A percentile compares a stretch with the other conserved stretches of the same genome.
Evolutionary conservation across 805 yeast genomes (phyloP).

Genomic region (Saturnispora zaruensis): DNA sequence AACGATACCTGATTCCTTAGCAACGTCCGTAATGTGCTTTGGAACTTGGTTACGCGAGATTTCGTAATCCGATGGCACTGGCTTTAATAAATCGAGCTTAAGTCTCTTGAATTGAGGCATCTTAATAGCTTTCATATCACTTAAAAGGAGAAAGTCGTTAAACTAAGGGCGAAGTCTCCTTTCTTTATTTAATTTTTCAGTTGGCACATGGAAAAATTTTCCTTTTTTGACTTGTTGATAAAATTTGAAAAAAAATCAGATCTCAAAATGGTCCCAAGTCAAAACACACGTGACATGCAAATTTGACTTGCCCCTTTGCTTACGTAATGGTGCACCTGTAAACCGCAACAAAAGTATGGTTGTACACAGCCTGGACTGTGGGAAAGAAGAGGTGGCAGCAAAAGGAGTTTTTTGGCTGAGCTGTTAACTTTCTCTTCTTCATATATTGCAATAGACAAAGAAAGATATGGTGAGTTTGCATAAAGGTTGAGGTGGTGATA

Average conservation of each 20-base stretch:
- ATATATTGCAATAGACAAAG: too few relatives aligned
- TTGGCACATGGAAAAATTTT: background rate
- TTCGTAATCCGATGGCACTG: slow-evolving; percentile 88
- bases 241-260: background rate
- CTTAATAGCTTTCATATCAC: slow-evolving; percentile 7
- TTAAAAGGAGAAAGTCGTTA: background rate
- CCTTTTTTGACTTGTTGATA: slow-evolving; percentile 1
- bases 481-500: too few relatives aligned
- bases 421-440: too few relatives aligned
- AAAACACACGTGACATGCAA: background rate
- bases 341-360: too few relatives aligned
- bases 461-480: too few relatives aligned
- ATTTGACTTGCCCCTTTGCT: background rate
- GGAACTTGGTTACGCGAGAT: slow-evolving; percentile 87
- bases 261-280: background rate
- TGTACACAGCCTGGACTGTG: too few relatives aligned
- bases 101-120: slow-evolving; percentile 32
- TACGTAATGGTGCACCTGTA: too few relatives aligned
- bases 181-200: background rate
- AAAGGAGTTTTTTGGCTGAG: too few relatives aligned
- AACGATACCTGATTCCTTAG: slow-evolving; percentile 72
- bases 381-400: too few relatives aligned
- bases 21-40: slow-evolving; percentile 66
- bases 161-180: background rate
- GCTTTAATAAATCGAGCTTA: slow-evolving; percentile 34